Base-by-base conservation (phyloP, 108 stramenopile species). In the Pinguiococcus pyrenoidosus region DNA sequence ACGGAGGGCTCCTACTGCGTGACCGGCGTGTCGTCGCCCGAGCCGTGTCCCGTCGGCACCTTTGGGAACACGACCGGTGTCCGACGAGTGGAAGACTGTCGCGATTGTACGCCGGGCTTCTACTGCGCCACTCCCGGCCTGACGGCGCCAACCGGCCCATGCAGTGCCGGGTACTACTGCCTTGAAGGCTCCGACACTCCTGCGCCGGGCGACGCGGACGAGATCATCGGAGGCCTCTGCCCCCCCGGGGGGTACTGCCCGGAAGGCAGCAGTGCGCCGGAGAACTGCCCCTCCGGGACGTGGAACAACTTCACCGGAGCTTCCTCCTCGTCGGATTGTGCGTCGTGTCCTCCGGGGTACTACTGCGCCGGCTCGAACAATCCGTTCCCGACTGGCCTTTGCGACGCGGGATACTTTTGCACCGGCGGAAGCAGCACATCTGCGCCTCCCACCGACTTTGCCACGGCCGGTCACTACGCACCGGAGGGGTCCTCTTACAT, bases 111-210 rank as follows among this genome's bases (percentile, higher is more conserved):
- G 24, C 61, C 73, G n/a, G 76, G 76, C 8, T 55, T 29, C 39
- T 77, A 66, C 34, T 77, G 76, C 43, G 72, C 54, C 17, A 46
- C 56, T 17, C 32, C 36, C 12, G 69, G 67, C 13, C 37, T 69
- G 6, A 43, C 54, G 1, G 28, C 17, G 34, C 67, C 68, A 2
- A 54, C 67, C 16, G 71, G 51, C 7, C 53, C 40, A n/a, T 77
- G 76, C 50, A 62, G 64, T 5, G 48, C 69, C 3, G 62, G 76
- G 4, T 75, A 73, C 55, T 77, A 44, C 35, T 75, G 74, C 46
- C 28, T 43, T 12, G 44, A 36, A 0, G 73, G 73, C 18, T 51
- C 59, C 8, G 42, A 45, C 32, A 73, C 68, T 4, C 44, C 73
- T 10, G 42, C 66, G n/a, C 75, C 75, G 0, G 56, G 44, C 26